Base-by-base conservation (phyloP, 805 yeast genomes). In the Zygoascus tannicola region DNA sequence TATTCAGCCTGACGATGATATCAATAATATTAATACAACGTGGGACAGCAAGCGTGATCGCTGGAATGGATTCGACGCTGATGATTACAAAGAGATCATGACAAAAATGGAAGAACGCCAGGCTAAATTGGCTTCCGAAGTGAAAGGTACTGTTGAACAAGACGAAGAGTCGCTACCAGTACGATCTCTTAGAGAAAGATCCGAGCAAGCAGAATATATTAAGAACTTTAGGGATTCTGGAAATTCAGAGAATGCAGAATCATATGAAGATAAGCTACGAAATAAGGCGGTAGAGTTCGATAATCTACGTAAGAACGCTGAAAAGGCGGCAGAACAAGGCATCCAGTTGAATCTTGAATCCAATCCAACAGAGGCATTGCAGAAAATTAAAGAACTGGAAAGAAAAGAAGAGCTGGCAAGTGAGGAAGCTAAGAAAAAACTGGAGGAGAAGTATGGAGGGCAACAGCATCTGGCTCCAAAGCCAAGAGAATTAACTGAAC, bases 41-140 rank as follows among this genome's bases (percentile, higher is more conserved):
- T 85, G 78, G 71, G 94, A 83, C 54, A 73, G 79, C 8, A 81
- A 80, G 50, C 64, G 87, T 46, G 94, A 85, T 60, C 68, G 85
- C 46, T 85, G 92, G 94, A 81, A 74, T 56, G 94, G 94, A 0
- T 83, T 76, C 56, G 78, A 81, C 38, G 69, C 75, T 1, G 65
- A 68, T 8, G 85, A 81, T 43, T 84, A 82, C 66, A 73, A 70
- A 39, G 63, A 68, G 10, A 71, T 74, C 23, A 59, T 66, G 50
- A 66, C 64, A 49, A 48, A 50, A 19, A 41, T 50, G 39, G 47
- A 58, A 36, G 55, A 55, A 46, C 42, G 52, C 23, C 42, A 50
- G 26, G 41, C 50, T 21, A 40, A 42, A 26, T 41, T 41, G n/a
- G 49, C 44, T 50, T 49, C 41, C 16, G 45, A 40, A 5, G 53